Conservation (phyloP, 257 asterid genomes). For the Penstemon davidsonii region DNA sequence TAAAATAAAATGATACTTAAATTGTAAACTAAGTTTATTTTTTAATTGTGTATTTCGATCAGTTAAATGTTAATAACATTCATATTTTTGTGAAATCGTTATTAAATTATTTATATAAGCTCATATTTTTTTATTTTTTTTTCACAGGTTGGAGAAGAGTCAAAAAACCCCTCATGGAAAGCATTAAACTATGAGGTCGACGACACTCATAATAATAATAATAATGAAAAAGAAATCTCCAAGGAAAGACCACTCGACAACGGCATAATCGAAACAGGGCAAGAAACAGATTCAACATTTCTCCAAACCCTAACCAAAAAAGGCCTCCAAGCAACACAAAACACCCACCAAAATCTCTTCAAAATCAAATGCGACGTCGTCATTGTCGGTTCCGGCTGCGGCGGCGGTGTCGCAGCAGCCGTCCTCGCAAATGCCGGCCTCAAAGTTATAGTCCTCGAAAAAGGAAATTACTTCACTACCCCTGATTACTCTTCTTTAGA, state of each 20-base stretch:
- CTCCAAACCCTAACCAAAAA: conserved; percentile 39
- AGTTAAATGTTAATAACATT: too few species aligned
- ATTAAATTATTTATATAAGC: too few species aligned
- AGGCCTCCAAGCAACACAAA: conserved; percentile 49
- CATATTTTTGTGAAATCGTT: too few species aligned
- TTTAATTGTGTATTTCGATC: too few species aligned
- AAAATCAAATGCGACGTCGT: conserved; percentile 70
- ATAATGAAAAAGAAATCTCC: conserved; percentile 16
- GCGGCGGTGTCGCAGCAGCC: conserved; percentile 90
- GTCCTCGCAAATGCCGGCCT: conserved; percentile 69
- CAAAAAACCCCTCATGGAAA: conserved; percentile 67
- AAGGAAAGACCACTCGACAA: conserved; percentile 56
- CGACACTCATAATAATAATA: not conserved
- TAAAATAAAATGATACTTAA: too few species aligned
- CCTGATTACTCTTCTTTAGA: conserved; percentile 66
- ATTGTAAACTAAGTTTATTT: too few species aligned
- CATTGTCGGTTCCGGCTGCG: conserved; percentile 83
- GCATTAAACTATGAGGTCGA: conserved; percentile 72
- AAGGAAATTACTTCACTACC: conserved; percentile 69
- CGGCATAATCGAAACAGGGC: conserved; percentile 65
- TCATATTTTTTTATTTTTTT: not conserved
- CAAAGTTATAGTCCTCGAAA: conserved; percentile 73
- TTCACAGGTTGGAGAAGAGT: conserved; percentile 57
- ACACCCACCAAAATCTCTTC: conserved; percentile 30
- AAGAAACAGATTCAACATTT: conserved; percentile 48